Evolutionary conservation across 352 stramenopile genomes (phyloP).

Genomic region (Phytopythium montanum): DNA sequence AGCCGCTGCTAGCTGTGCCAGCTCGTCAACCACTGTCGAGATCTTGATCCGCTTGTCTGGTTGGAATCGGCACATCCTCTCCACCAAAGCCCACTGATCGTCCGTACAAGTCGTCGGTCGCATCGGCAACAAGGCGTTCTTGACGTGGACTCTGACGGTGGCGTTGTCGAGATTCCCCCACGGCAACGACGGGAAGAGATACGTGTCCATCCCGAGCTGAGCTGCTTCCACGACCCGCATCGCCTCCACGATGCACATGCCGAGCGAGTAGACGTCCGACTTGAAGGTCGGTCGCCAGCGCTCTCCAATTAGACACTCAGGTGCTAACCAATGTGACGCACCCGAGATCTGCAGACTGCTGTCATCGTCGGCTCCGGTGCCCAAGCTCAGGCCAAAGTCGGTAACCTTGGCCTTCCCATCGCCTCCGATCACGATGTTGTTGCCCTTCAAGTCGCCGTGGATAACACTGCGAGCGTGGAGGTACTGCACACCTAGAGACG

Average conservation of each 20-base stretch:
- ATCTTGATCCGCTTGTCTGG: neutral
- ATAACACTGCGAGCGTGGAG: conserved; percentile 25
- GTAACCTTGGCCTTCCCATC: conserved; percentile 28
- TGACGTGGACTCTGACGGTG: neutral
- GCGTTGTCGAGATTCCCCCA: neutral
- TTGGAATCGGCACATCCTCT: neutral
- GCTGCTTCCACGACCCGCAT: conserved; percentile 3
- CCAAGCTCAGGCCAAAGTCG: conserved; percentile 24
- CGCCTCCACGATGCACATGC: conserved; percentile 15
- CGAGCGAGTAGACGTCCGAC: conserved; percentile 18
- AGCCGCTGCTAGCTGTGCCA: neutral
- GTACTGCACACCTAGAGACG: conserved; percentile 26
- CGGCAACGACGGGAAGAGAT: neutral
- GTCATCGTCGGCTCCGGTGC: neutral
- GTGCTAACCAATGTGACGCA: conserved; percentile 17
- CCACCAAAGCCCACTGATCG: neutral
- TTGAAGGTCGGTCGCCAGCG: conserved; percentile 4
- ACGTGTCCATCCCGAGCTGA: neutral
- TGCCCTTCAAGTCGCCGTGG: conserved; percentile 33
- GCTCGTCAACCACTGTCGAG: neutral
- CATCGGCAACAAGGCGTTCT: neutral
- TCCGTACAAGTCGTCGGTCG: neutral
- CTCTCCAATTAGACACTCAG: conserved; percentile 5
- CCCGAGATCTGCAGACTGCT: conserved; percentile 13
- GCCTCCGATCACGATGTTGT: conserved; percentile 28